Base-by-base conservation (phyloP, 768 basidiomycete genomes). In the Hygrocybe coccinea region DNA sequence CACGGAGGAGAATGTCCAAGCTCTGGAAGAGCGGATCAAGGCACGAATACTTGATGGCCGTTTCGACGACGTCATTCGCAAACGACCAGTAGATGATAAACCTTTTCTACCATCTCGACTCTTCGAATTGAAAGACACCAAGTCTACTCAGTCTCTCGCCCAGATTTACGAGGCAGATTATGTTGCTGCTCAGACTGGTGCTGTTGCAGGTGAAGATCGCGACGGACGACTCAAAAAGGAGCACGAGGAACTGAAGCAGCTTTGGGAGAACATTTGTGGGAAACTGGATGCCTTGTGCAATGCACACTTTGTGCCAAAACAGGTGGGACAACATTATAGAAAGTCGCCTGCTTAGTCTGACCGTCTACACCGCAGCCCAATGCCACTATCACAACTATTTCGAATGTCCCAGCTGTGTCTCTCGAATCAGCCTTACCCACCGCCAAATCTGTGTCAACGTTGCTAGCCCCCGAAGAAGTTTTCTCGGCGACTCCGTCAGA, bases 91-190 rank as follows among this genome's bases (percentile, higher is more conserved):
- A 52, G 89, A 92, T 41, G 85, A 93, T 60, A 90, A 87, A 60
- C 85, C 95, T 0, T 97, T 95, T 77, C 75, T 98, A 1, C 92
- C 95, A 1, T 97, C 93, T 1, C 83, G 88, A 33, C 76, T 91
- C 54, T 83, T 97, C 56, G 95, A 97, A 66, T 74, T 97, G 8
- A 85, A 92, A 67, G 94, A 95, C 64, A 85, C 83, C 3, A 90
- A 95, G 67, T 94, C 91, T 7, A 76, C 82, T 3, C 87, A 91
- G 67, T 94, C 91, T 0, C 80, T 99, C 45, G 95, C 94, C 12
- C 89, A 98, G 72, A 90, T 99, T 38, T 98, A 98, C 71, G 97
- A 97, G 67, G 86, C 89, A 45, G 95, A 95, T 56, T 99, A 88
- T 69, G 77, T 85, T 37, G 84, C 86, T 5, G 80, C 81, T 35